Conservation (phyloP, 2,329 filamentous ascomycete species). For the Didymella glomerata region DNA sequence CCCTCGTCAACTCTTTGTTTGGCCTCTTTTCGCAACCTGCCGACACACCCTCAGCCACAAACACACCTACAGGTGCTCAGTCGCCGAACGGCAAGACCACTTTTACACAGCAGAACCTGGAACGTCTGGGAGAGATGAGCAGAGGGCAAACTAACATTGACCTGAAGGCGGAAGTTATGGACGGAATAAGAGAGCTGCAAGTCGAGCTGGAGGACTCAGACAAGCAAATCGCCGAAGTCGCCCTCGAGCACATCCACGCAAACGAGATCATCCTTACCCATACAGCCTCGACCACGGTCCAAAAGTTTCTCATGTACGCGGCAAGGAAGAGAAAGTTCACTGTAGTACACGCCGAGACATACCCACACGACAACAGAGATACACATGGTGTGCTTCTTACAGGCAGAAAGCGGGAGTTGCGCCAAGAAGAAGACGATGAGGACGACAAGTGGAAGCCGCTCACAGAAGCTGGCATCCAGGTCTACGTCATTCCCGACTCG, state of each 20-base stretch:
- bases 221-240: constrained; percentile 87
- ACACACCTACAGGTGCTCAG: constrained; percentile 61
- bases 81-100: constrained; percentile 59
- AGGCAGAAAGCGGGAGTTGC: constrained; percentile 58
- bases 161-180: constrained; percentile 87
- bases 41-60: constrained; percentile 54
- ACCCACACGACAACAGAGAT: constrained; percentile 71
- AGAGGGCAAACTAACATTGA: constrained; percentile 63
- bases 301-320: constrained; percentile 87
- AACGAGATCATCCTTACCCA: constrained; percentile 93
- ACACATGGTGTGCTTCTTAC: constrained; percentile 69
- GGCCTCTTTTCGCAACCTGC: constrained; percentile 80
- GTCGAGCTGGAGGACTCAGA: constrained; percentile 94
- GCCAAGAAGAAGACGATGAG: constrained; percentile 62
- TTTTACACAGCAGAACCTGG: constrained; percentile 46
- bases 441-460: constrained; percentile 77
- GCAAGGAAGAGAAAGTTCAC: constrained; percentile 92
- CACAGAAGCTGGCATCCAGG: constrained; percentile 77
- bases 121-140: constrained; percentile 53
- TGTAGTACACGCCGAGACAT: constrained; percentile 80
- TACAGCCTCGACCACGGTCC: constrained; percentile 84
- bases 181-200: constrained; percentile 93
- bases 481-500: constrained; percentile 84
- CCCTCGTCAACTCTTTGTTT: constrained; percentile 77
- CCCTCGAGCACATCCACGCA: constrained; percentile 90